Evolutionary conservation across 2,329 filamentous ascomycete genomes (phyloP).

Genomic region (Neofusicoccum sp.): DNA sequence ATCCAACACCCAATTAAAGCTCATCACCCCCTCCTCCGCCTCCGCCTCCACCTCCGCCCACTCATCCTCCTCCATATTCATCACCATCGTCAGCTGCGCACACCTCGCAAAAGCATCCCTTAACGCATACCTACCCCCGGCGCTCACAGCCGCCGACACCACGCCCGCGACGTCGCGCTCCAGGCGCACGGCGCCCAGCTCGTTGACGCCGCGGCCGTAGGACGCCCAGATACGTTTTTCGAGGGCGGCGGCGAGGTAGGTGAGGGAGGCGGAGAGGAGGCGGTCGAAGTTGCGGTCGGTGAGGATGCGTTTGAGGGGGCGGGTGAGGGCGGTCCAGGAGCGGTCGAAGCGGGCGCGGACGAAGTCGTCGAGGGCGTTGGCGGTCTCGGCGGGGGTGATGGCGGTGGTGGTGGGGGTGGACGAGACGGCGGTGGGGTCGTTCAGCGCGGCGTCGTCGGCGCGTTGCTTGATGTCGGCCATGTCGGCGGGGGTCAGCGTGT

Average conservation of each 20-base stretch:
- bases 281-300: constrained; percentile 72
- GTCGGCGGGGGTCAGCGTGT: constrained; percentile 63
- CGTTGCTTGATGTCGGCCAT: constrained; percentile 38
- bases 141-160: constrained; percentile 61
- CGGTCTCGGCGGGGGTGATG: constrained; percentile 39
- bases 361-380: constrained; percentile 53
- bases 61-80: constrained; percentile 95
- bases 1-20: constrained; percentile 69
- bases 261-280: constrained; percentile 71
- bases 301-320: constrained; percentile 79
- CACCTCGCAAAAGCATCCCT: constrained; percentile 75
- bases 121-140: constrained; percentile 70
- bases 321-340: constrained; percentile 82
- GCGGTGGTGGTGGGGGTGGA: background rate
- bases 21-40: constrained; percentile 47
- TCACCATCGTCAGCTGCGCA: constrained; percentile 77
- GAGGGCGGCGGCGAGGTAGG: constrained; percentile 72
- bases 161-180: constrained; percentile 82
- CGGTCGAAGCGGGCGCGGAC: constrained; percentile 78
- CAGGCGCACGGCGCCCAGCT: constrained; percentile 76
- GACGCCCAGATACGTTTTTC: constrained; percentile 87
- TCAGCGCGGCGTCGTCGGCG: constrained; percentile 27
- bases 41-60: constrained; percentile 71
- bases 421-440: constrained; percentile 5
- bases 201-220: constrained; percentile 69